These are phyloP conservation scores for Hevea brasiliensis DNA, from an alignment of 345 rosid genomes.

Conservation along the genomic window DNA sequence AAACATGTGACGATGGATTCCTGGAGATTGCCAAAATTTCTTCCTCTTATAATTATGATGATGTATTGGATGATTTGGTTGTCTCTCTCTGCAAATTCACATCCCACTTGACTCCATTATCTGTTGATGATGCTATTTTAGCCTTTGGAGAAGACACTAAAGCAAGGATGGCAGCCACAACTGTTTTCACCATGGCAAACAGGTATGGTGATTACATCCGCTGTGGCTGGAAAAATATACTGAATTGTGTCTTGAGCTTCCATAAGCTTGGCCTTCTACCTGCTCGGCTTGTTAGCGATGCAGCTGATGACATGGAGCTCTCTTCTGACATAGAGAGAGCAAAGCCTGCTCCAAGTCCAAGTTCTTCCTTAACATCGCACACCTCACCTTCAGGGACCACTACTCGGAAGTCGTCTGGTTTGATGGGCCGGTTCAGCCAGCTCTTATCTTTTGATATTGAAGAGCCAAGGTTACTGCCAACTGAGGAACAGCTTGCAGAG, in stretches of 20 bases:
- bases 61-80: constrained; percentile 64
- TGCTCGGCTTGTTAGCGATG: constrained; percentile 53
- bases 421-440: constrained; percentile 70
- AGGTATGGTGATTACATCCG: constrained; percentile 64
- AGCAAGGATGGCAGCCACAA: constrained; percentile 56
- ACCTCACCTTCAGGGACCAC: constrained; percentile 32
- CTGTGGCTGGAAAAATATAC: constrained; percentile 58
- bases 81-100: constrained; percentile 71
- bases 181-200: constrained; percentile 67
- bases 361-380: constrained; percentile 32
- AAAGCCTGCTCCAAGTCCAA: constrained; percentile 33
- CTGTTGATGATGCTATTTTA: constrained; percentile 53
- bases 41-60: constrained; percentile 51
- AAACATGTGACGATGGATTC: constrained; percentile 64
- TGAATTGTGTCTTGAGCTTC: constrained; percentile 62
- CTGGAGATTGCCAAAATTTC: constrained; percentile 68
- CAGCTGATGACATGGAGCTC: constrained; percentile 52
- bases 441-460: constrained; percentile 66
- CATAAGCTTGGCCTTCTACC: constrained; percentile 71
- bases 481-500: constrained; percentile 61
- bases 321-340: constrained; percentile 43
- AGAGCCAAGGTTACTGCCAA: constrained; percentile 55
- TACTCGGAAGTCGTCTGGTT: constrained; percentile 50
- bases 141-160: constrained; percentile 62
- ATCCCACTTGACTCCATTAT: constrained; percentile 43